A percentile compares a stretch with the other conserved stretches of the same genome.
These are phyloP conservation scores for Nepenthes mirabilis DNA, from an alignment of 148 eudicot species.

Conservation along the genomic window DNA sequence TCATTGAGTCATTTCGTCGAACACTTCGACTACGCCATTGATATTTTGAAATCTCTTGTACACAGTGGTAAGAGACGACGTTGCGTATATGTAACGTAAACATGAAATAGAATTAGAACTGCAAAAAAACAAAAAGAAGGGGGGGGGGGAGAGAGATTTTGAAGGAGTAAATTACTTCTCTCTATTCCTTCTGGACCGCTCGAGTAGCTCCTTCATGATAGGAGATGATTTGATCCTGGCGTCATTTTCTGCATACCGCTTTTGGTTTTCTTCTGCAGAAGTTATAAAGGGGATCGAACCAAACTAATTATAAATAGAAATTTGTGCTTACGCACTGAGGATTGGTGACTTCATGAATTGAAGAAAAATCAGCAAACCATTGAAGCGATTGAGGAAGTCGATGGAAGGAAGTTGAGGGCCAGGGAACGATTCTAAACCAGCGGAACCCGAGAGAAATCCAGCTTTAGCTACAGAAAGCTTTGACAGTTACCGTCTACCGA, in stretches of 20 bases:
- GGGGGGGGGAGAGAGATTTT: background rate
- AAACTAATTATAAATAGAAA: no score
- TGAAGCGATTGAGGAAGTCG: constrained; percentile 57
- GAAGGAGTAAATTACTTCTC: constrained; percentile 43
- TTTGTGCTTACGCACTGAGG: background rate
- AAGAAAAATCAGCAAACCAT: constrained; percentile 21
- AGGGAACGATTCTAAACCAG: constrained; percentile 79
- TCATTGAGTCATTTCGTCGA: no score
- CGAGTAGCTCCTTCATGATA: constrained; percentile 72
- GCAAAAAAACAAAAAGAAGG: background rate
- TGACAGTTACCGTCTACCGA: background rate
- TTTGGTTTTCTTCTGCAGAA: constrained; percentile 75
- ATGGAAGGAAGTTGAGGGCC: constrained; percentile 73
- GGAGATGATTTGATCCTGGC: constrained; percentile 84
- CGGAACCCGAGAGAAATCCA: constrained; percentile 63
- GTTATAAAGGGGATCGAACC: no score
- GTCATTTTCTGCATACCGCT: constrained; percentile 74
- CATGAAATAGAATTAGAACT: background rate
- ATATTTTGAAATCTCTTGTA: no score
- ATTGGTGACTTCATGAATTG: background rate
- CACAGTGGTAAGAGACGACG: no score
- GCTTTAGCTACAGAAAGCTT: constrained; percentile 60
- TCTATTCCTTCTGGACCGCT: constrained; percentile 56
- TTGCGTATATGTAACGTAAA: background rate
- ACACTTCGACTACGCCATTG: no score